These are phyloP conservation scores for Podospora conica DNA, from an alignment of 495 filamentous ascomycete species.

Conservation along the genomic window DNA sequence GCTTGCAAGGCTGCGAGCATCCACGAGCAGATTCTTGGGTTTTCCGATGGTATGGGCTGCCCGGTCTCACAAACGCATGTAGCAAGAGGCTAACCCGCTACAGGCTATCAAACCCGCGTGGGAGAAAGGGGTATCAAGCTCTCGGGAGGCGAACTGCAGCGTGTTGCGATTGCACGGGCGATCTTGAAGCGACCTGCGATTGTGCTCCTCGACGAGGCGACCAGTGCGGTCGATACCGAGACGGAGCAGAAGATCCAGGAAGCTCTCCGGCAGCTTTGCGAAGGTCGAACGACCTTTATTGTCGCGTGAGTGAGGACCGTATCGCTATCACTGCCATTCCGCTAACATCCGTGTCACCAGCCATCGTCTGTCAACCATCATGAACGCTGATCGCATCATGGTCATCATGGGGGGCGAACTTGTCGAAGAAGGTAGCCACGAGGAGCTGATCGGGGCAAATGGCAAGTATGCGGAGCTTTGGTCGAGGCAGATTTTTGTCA, in stretches of 20 bases:
- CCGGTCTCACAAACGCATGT: background rate
- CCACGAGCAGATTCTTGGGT: slow-evolving; percentile 61
- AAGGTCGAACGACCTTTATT: slow-evolving; percentile 55
- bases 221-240: slow-evolving; percentile 56
- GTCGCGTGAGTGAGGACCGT: slow-evolving; percentile 47
- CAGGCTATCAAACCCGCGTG: slow-evolving; percentile 52
- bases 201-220: slow-evolving; percentile 52
- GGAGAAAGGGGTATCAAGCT: slow-evolving; percentile 62
- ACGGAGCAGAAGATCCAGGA: slow-evolving; percentile 69
- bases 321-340: slow-evolving; percentile 2
- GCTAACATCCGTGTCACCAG: slow-evolving; percentile 25
- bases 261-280: slow-evolving; percentile 52
- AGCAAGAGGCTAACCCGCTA: slow-evolving; percentile 10
- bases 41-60: slow-evolving; percentile 45
- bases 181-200: slow-evolving; percentile 51
- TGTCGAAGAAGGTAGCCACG: slow-evolving; percentile 58
- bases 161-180: slow-evolving; percentile 67
- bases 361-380: slow-evolving; percentile 63
- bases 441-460: slow-evolving; percentile 48
- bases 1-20: slow-evolving; percentile 66
- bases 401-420: slow-evolving; percentile 60
- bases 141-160: slow-evolving; percentile 69
- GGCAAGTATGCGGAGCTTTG: slow-evolving; percentile 61
- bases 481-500: slow-evolving; percentile 53
- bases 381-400: slow-evolving; percentile 62